A percentile compares a stretch with the other conserved stretches of the same genome.
phyloP scores from a whole-genome alignment of 2,329 filamentous ascomycete genomes.

The Fusarium sp. region DNA sequence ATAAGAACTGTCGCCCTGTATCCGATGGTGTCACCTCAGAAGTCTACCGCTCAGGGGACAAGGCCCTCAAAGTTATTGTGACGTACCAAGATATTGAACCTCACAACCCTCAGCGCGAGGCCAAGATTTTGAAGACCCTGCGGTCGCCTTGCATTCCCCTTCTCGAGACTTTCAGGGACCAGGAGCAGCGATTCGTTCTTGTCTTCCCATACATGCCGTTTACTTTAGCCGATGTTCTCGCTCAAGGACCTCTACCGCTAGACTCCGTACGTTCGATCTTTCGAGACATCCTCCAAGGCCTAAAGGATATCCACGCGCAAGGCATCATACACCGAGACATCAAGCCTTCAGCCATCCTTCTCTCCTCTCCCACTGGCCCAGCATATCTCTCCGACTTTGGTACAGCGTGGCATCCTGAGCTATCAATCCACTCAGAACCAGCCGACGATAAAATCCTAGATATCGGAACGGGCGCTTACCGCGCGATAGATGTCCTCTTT shows the following conservation, averaged over 20 bases:
- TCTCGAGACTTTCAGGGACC: conserved; percentile 78
- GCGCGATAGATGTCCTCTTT: conserved; percentile 90
- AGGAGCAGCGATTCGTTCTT: conserved; percentile 77
- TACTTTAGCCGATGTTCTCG: conserved; percentile 76
- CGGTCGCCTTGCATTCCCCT: conserved; percentile 71
- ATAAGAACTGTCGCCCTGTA: conserved; percentile 65
- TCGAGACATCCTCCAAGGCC: conserved; percentile 74
- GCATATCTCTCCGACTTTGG: conserved; percentile 92
- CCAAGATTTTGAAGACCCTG: conserved; percentile 74
- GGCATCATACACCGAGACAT: conserved; percentile 93
- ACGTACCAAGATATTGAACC: conserved; percentile 79
- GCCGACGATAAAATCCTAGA: conserved; percentile 83
- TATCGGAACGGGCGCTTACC: conserved; percentile 91
- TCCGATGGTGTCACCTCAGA: conserved; percentile 80
- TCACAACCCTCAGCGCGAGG: conserved; percentile 85
- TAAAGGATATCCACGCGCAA: conserved; percentile 75
- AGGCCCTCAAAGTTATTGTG: conserved; percentile 87
- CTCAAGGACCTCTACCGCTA: conserved; percentile 52
- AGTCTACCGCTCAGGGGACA: conserved; percentile 75
- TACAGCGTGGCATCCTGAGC: conserved; percentile 80
- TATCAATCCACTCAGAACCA: conserved; percentile 71
- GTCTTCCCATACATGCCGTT: conserved; percentile 86
- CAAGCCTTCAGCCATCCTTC: conserved; percentile 89
- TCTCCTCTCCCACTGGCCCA: conserved; percentile 73
- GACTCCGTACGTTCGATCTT: conserved; percentile 60